Percentiles rank a stretch among this genome's conserved stretches.
phyloP scores from a whole-genome alignment of 805 yeast genomes.

The Scheffersomyces coipomensis region DNA sequence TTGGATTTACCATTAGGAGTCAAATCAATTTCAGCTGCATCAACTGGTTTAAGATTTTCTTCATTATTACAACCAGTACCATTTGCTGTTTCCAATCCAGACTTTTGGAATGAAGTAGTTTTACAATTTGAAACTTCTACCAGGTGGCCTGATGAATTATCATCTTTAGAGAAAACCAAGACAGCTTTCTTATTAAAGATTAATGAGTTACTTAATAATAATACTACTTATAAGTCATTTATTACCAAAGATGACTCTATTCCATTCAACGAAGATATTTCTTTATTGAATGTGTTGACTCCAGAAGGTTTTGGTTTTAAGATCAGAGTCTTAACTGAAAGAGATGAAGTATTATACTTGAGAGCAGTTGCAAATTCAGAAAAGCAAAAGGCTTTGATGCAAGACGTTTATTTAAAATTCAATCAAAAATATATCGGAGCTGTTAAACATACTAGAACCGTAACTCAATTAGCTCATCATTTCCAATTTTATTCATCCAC shows the following conservation, averaged over 20 bases:
- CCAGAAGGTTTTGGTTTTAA: constrained; percentile 91
- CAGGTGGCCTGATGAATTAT: constrained; percentile 94
- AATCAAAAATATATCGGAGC: constrained; percentile 63
- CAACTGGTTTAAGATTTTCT: constrained; percentile 73
- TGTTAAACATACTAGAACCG: constrained; percentile 77
- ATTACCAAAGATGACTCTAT: constrained; percentile 65
- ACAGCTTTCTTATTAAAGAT: constrained; percentile 83
- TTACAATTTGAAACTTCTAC: constrained; percentile 85
- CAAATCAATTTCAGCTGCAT: constrained; percentile 69
- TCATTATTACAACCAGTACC: constrained; percentile 81
- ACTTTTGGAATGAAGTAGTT: constrained; percentile 76
- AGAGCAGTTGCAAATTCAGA: constrained; percentile 68
- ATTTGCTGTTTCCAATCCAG: constrained; percentile 70
- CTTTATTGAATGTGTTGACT: constrained; percentile 63
- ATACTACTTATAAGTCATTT: constrained; percentile 54
- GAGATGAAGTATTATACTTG: constrained; percentile 73
- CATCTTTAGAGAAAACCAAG: constrained; percentile 83
- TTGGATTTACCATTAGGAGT: constrained; percentile 66
- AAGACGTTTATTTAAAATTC: constrained; percentile 62
- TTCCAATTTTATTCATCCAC: constrained; percentile 75
- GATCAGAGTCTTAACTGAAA: constrained; percentile 73
- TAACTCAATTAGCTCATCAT: constrained; percentile 67
- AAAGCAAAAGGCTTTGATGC: constrained; percentile 59
- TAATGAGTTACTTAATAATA: constrained; percentile 43
- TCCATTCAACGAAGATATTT: constrained; percentile 62